phyloP scores from a whole-genome alignment of 2,329 filamentous ascomycete genomes.

The Colletotrichum ledebouriae region DNA sequence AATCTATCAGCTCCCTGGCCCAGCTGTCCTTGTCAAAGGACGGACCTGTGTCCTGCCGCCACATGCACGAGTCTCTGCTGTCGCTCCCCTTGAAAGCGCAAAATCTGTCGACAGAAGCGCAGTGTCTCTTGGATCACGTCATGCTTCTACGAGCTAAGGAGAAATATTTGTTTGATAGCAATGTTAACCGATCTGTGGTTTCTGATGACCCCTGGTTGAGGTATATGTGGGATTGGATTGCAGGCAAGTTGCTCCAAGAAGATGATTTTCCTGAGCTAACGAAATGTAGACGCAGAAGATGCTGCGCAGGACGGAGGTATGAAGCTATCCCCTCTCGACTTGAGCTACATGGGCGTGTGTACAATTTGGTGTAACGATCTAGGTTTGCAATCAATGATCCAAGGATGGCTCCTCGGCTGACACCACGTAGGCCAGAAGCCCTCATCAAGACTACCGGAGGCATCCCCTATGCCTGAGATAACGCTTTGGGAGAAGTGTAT shows the following conservation, averaged over 20 bases:
- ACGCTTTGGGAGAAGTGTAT: constrained; percentile 73
- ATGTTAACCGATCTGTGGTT: constrained; percentile 75
- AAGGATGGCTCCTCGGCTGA: constrained; percentile 39
- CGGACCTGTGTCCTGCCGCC: constrained; percentile 63
- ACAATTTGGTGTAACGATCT: constrained; percentile 80
- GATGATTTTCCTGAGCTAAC: constrained; percentile 42
- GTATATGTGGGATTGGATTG: constrained; percentile 83
- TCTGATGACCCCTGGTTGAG: constrained; percentile 81
- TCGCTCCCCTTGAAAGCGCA: constrained; percentile 58
- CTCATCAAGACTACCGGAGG: constrained; percentile 62
- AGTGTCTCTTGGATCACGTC: constrained; percentile 66
- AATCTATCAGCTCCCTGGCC: constrained; percentile 50
- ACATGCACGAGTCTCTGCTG: constrained; percentile 70
- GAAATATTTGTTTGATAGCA: constrained; percentile 74
- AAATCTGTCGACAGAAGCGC: constrained; percentile 64
- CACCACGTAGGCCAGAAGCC: constrained; percentile 60
- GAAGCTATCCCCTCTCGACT: constrained; percentile 75
- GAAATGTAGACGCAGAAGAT: constrained; percentile 68
- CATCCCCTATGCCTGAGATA: constrained; percentile 60
- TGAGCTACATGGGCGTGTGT: constrained; percentile 81
- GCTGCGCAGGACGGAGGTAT: constrained; percentile 78
- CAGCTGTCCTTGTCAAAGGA: constrained; percentile 54
- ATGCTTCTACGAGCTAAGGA: constrained; percentile 73
- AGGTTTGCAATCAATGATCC: constrained; percentile 58
- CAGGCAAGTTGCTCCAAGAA: constrained; percentile 61